Base-by-base conservation (phyloP, 805 yeast genomes). In the Wickerhamomyces queroliae region DNA sequence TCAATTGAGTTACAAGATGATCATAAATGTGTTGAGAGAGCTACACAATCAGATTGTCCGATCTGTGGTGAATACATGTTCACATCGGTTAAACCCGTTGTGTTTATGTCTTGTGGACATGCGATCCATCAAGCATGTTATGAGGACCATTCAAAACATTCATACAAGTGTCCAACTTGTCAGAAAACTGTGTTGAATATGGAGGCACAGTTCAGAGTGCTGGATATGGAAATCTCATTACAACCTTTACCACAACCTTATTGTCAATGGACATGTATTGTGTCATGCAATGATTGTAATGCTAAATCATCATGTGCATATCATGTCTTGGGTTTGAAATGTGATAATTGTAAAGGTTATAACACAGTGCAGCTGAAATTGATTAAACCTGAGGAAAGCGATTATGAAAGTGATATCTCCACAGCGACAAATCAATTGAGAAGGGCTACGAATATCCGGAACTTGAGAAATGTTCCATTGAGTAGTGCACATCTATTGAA, bases 101-200 rank as follows among this genome's bases (percentile, higher is more conserved):
- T 88, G 17, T 89, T 90, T 58, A 88, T 90, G 96, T 68, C 73
- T 36, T 90, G 98, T 63, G 96, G 97, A 2, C 98, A 90, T 62
- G 86, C 95, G 28, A 90, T 90, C 42, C 98, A 90, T 63, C 87
- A 88, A 58, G 54, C 60, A 21, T 90, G 98, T 59, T 89, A 79
- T 58, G 81, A 81, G 45, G 91, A 86, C 47, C 80, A 83, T 57
- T 76, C 86, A n/a, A 74, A 79, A 48, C 88, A 84, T 56, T 78
- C 85, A 13, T 90, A 88, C 68, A 86, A 87, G 58, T 90, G 98
- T 59, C 98, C 98, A 2, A 72, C 86, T 2, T 90, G 98, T 57
- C 81, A 87, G 39, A 78, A 84, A 49, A 83, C 96, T 0, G 78
- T 91, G 37, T 70, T 83, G 27, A 86, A 89, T 61, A 89, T 90